Evolutionary conservation across 192 early-diverging fungal species (phyloP).

Genomic region (Coemansia sp.): DNA sequence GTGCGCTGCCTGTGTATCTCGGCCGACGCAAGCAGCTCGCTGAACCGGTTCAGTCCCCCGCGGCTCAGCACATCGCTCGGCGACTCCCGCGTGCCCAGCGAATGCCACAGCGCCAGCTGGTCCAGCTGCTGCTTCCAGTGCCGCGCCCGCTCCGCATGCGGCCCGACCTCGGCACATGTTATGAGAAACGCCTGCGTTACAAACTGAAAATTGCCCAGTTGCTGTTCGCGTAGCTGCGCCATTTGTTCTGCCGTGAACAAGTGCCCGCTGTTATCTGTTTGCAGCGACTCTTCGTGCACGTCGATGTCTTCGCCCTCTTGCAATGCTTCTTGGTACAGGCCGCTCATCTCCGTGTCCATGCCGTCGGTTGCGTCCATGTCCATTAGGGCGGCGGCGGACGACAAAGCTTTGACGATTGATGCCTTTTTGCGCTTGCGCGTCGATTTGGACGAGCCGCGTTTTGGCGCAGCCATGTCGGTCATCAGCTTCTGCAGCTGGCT

Average conservation of each 20-base stretch:
- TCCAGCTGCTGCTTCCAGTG: conserved; percentile 57
- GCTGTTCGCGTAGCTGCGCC: conserved; percentile 51
- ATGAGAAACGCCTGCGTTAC: conserved; percentile 54
- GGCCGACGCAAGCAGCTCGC: conserved; percentile 28
- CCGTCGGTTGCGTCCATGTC: conserved; percentile 21
- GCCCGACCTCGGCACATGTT: conserved; percentile 37
- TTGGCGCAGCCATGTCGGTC: conserved; percentile 10
- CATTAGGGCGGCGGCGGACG: conserved; percentile 3
- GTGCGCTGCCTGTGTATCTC: conserved; percentile 14
- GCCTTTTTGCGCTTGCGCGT: conserved; percentile 37
- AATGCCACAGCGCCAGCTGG: conserved; percentile 43
- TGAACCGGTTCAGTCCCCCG: conserved; percentile 32
- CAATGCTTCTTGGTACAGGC: conserved; percentile 53
- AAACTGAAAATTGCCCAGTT: conserved; percentile 55
- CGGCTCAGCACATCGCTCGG: conserved; percentile 32
- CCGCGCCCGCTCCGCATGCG: conserved; percentile 23
- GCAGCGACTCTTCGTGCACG: conserved; percentile 46
- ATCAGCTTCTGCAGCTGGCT: conserved; percentile 15
- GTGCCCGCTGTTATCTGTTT: conserved; percentile 32
- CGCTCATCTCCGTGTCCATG: conserved; percentile 48
- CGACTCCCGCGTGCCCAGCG: conserved; percentile 44
- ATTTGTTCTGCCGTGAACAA: conserved; percentile 54
- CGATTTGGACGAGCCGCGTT: conserved; percentile 17
- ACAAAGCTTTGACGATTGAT: conserved; percentile 15
- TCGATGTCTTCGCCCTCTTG: conserved; percentile 52